These are phyloP conservation scores for Pilatotrama ljubarskyi DNA, from an alignment of 768 basidiomycete species.

Conservation along the genomic window DNA sequence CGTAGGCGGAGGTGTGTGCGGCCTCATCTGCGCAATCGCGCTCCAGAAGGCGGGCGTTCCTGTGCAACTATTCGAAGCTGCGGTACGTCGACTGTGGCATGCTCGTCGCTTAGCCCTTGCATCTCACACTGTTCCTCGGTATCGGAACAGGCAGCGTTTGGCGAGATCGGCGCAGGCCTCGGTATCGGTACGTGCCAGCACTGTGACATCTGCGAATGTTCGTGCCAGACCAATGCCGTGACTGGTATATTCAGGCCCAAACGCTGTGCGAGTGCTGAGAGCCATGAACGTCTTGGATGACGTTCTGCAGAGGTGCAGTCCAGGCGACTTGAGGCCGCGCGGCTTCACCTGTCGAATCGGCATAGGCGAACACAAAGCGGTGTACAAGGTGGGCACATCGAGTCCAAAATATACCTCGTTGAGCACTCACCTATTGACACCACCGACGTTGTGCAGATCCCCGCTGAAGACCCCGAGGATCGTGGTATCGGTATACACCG, in stretches of 20 bases:
- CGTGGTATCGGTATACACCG: slow-evolving; percentile 48
- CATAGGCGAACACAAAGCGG: slow-evolving; percentile 38
- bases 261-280: slow-evolving; percentile 47
- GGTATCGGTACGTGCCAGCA: slow-evolving; percentile 43
- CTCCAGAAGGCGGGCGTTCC: slow-evolving; percentile 44
- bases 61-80: slow-evolving; percentile 52
- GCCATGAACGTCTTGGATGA: slow-evolving; percentile 45
- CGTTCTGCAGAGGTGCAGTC: slow-evolving; percentile 40
- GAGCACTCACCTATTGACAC: neutral
- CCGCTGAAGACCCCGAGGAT: slow-evolving; percentile 33
- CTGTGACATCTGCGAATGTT: too few relatives aligned
- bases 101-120: neutral
- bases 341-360: slow-evolving; percentile 48
- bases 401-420: too few relatives aligned
- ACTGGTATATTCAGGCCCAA: slow-evolving; percentile 40
- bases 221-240: neutral
- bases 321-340: slow-evolving; percentile 31
- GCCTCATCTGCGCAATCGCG: slow-evolving; percentile 48
- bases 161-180: slow-evolving; percentile 55
- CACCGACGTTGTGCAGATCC: slow-evolving; percentile 32
- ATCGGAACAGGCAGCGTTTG: slow-evolving; percentile 42
- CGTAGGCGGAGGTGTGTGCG: slow-evolving; percentile 59
- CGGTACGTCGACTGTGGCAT: slow-evolving; percentile 40
- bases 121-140: neutral
- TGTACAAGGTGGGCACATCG: slow-evolving; percentile 45